These are phyloP conservation scores for Naegleria lovaniensis DNA, from an alignment of 208 protist genomes.

Conservation along the genomic window DNA sequence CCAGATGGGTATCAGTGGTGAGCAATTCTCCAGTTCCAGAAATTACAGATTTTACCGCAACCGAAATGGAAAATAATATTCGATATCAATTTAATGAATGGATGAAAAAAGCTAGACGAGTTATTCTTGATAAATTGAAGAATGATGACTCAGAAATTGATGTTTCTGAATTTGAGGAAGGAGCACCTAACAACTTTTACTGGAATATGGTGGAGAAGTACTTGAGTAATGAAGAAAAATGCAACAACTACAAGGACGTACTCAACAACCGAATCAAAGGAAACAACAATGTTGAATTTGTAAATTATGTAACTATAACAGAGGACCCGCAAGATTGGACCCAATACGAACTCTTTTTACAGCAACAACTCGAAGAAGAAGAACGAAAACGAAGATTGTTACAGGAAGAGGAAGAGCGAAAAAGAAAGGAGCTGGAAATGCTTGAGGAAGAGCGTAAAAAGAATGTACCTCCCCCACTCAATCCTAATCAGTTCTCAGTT, in stretches of 20 bases:
- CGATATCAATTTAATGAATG: neutral
- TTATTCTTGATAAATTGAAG: neutral
- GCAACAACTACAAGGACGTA: neutral
- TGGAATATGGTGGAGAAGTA: neutral
- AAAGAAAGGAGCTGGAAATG: neutral
- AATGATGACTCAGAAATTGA: neutral
- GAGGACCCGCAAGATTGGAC: neutral
- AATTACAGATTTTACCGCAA: neutral
- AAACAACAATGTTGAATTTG: neutral
- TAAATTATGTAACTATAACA: conserved; percentile 18
- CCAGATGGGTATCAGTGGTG: neutral
- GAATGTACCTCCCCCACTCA: neutral
- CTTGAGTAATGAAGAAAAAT: neutral
- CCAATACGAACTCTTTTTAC: neutral
- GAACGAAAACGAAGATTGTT: neutral
- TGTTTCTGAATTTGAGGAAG: neutral
- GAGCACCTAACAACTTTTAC: neutral
- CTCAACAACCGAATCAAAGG: neutral
- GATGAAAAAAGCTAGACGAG: neutral
- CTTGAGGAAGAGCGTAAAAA: conserved; percentile 6
- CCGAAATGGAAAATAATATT: neutral
- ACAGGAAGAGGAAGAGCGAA: neutral
- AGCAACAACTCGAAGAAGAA: neutral
- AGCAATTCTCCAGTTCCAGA: neutral
- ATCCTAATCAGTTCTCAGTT: conserved; percentile 13